These are phyloP conservation scores for Populus tomentosa DNA, from an alignment of 441 rosid genomes.

Conservation along the genomic window DNA sequence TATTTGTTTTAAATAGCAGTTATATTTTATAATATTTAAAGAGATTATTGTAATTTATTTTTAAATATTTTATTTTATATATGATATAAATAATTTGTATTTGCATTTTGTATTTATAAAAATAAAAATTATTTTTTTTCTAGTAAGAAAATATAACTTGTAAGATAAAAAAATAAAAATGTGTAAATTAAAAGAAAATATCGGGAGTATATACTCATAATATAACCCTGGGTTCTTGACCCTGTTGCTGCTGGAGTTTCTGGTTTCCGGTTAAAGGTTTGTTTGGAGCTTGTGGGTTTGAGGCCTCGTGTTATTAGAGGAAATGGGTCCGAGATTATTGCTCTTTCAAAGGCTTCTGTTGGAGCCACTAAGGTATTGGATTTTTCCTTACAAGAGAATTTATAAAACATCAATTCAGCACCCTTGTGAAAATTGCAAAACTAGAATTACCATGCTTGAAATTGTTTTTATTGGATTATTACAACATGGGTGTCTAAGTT, in stretches of 20 bases:
- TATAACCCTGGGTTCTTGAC: constrained; percentile 49
- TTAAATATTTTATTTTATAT: no score
- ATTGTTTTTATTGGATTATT: neutral
- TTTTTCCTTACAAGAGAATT: neutral
- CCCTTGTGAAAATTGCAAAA: neutral
- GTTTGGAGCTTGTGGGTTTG: constrained; percentile 60
- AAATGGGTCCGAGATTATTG: constrained; percentile 79
- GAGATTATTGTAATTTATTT: no score
- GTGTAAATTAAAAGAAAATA: no score
- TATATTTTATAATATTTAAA: no score
- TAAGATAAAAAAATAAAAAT: no score
- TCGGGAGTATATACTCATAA: no score
- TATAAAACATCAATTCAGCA: neutral
- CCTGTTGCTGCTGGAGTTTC: constrained; percentile 88
- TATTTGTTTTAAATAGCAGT: no score
- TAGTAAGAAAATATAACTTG: no score
- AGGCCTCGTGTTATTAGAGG: constrained; percentile 77
- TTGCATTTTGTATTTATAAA: no score
- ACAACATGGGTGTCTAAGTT: neutral
- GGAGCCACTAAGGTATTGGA: constrained; percentile 51
- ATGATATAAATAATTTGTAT: no score
- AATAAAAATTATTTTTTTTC: no score
- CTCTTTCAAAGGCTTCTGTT: constrained; percentile 56
- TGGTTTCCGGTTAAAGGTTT: constrained; percentile 57
- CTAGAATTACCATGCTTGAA: neutral